phyloP scores from a whole-genome alignment of 176 grass and related monocot genomes.

The Chloris gayana region DNA sequence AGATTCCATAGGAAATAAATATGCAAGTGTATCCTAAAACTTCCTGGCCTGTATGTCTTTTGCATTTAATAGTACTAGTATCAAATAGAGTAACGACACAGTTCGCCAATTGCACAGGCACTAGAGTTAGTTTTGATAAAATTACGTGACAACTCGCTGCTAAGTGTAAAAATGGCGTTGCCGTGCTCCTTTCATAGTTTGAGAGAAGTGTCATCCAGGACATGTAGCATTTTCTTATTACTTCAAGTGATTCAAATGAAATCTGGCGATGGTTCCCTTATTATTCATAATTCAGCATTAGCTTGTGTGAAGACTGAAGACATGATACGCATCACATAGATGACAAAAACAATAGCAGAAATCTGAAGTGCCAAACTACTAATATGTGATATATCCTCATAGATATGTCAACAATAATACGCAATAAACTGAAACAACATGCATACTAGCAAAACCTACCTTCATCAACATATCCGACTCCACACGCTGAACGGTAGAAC shows the following conservation, averaged over 20 bases:
- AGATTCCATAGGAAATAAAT: neutral
- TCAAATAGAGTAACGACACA: neutral
- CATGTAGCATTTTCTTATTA: neutral
- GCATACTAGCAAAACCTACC: slow-evolving; percentile 38
- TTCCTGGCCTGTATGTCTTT: neutral
- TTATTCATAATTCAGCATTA: neutral
- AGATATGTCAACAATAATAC: slow-evolving; percentile 4
- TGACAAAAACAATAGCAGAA: neutral
- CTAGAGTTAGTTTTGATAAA: neutral
- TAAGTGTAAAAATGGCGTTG: neutral
- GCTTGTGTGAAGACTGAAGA: slow-evolving; percentile 11
- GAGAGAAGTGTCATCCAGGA: neutral
- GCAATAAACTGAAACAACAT: neutral
- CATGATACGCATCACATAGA: neutral
- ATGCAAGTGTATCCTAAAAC: neutral
- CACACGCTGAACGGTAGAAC: slow-evolving; percentile 34
- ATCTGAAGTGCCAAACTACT: neutral
- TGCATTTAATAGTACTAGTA: neutral
- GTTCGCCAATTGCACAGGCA: neutral
- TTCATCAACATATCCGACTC: slow-evolving; percentile 82
- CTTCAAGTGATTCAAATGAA: neutral
- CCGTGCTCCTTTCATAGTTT: neutral
- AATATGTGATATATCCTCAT: neutral
- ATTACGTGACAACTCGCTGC: neutral
- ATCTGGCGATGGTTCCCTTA: neutral